Base-by-base conservation (phyloP, 768 basidiomycete genomes). In the Melanogaster broomeanus region DNA sequence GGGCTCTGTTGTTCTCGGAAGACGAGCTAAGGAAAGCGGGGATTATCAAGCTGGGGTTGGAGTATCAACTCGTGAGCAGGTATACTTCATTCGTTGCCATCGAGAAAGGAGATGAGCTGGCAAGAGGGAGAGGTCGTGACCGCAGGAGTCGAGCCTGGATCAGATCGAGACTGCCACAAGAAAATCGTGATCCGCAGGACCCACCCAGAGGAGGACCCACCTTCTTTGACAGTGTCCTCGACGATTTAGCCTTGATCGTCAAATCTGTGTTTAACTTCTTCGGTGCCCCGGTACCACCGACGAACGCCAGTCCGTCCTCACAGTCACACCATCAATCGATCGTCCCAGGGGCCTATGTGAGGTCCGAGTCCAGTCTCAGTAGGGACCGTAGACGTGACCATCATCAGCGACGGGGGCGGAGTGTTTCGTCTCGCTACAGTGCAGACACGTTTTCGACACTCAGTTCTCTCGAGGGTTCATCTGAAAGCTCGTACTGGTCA, bases 11-110 rank as follows among this genome's bases (percentile, higher is more conserved):
- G 3, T 56, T 43, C 42, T 62, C 69, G 1, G 62, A 66, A 2
- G 72, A 70, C 0, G 69, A 74, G 21, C 60, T 74, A 25, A 69
- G 69, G 22, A 76, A 71, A 61, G 76, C 76, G 3, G 70, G 73
- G 2, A 79, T 84, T 27, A 61, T 83, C 11, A 71, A 73, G 33
- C 71, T 85, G 2, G 83, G 81, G 6, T 64, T 73, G 51, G 64
- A 63, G 27, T 84, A 84, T 53, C 76, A 78, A 49, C 72, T 86
- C 38, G 75, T 72, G 1, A 84, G 78, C 61, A 59, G 60, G 35
- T 63, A 77, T 51, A 86, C 84, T 0, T 81, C 81, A 2, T 86
- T 85, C 57, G 68, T 86, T 39, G 83, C 80, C 1, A 68, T 81
- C 2, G 77, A 81, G 48, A 60, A 52, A 33, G 71, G 67, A n/a